Conservation (phyloP, 495 filamentous ascomycete genomes). For the Oleoguttula mirabilis region DNA sequence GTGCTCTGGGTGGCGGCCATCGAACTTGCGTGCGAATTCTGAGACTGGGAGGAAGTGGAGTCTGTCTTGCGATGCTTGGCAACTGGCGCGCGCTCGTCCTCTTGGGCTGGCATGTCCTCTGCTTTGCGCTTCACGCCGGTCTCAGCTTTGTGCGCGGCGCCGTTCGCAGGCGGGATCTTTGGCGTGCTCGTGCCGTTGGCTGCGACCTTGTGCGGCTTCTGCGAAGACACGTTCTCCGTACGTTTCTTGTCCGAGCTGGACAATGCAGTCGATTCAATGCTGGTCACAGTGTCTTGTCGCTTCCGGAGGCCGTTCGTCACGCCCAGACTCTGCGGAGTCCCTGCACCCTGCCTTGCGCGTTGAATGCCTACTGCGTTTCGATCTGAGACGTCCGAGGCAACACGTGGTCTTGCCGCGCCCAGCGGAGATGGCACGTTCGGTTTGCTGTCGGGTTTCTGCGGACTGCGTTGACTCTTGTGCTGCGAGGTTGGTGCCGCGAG, state of each 20-base stretch:
- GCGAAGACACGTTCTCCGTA: not conserved
- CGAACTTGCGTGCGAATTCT: not conserved
- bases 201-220: conserved; percentile 5
- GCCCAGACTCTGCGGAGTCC: conserved; percentile 14
- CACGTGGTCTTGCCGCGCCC: conserved; percentile 18
- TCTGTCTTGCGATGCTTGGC: conserved; percentile 18
- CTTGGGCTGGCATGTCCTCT: conserved; percentile 12
- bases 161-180: conserved; percentile 19
- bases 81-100: conserved; percentile 15
- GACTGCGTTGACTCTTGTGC: conserved; percentile 16
- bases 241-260: conserved; percentile 1
- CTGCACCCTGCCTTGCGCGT: conserved; percentile 1
- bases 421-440: conserved; percentile 21
- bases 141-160: conserved; percentile 13
- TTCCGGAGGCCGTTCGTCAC: conserved; percentile 9
- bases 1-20: conserved; percentile 1
- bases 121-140: conserved; percentile 26
- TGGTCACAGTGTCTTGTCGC: conserved; percentile 14
- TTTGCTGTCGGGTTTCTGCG: conserved; percentile 15
- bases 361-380: conserved; percentile 8
- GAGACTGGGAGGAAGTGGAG: conserved; percentile 11
- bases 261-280: conserved; percentile 3
- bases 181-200: conserved; percentile 2
- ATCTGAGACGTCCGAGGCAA: conserved; percentile 19
- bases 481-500: conserved; percentile 16